Evolutionary conservation across 2,329 filamentous ascomycete genomes (phyloP), one percentile per base, ranked within the genome.

Genomic region (Neofusicoccum umdonicola): DNA sequence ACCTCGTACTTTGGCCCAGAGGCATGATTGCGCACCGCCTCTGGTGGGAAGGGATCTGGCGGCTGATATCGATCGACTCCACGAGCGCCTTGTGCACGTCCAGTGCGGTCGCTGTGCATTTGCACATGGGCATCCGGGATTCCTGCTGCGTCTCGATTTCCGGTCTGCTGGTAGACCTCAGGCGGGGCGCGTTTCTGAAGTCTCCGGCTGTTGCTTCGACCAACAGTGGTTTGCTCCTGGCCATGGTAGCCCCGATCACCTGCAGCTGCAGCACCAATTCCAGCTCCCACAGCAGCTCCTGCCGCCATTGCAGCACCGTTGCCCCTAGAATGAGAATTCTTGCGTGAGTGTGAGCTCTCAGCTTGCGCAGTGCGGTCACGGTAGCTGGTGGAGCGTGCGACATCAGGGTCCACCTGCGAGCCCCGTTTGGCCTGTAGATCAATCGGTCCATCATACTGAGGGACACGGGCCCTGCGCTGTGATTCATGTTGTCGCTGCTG

Each of bases 101-200:
- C 74, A 48, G 73, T 72, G 11, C 74, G 75, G 34, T 80, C 73
- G 58, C 74, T 72, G 42, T 79, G 75, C 69, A 80, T 73, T 57
- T 77, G 73, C 67, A 73, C 73, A 56, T 75, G 75, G 19, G 72
- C 74, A n/a, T 68, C 73, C 52, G 72, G 65, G 7, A 51, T 27
- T 4, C n/a, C 56, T 5, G 47, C 50, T 15, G 31, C 22, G 8
- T 65, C 57, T 56, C 48, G 54, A 22, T 31, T 65, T 9, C 35
- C 54, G 27, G 37, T n/a, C 31, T 27, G 22, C 4, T 62, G 45
- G 17, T 68, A 65, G 12, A 66, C 67, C 27, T 67, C 52, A 15
- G 60, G 67, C 31, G 50, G 63, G 7, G 63, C 66, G 17, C 68
- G 69, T 58, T 75, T 74, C 63, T 72, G 68, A 56, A 74, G 50